Conservation (phyloP, 2,329 filamentous ascomycete species). For the Mariannaea sp. region DNA sequence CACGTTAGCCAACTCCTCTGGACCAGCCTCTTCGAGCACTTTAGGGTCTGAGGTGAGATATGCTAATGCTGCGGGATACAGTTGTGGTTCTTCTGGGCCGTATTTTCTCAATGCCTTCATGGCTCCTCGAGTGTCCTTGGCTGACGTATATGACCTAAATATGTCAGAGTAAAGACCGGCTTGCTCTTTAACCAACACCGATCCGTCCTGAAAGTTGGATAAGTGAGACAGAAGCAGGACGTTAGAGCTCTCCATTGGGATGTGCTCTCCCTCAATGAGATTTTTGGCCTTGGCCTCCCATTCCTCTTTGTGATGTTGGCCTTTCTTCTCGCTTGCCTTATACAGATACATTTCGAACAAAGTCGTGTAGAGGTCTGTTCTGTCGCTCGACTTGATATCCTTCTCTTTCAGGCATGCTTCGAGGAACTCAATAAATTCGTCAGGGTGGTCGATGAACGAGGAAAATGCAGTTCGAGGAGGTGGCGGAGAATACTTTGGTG, state of each 20-base stretch:
- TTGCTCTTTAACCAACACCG: slow-evolving; percentile 90
- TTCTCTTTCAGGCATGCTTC: slow-evolving; percentile 82
- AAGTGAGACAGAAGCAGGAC: slow-evolving; percentile 91
- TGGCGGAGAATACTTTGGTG: slow-evolving; percentile 73
- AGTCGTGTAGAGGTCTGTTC: slow-evolving; percentile 88
- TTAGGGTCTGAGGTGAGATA: slow-evolving; percentile 88
- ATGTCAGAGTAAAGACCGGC: slow-evolving; percentile 92
- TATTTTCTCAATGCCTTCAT: slow-evolving; percentile 92
- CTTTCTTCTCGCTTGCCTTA: slow-evolving; percentile 77
- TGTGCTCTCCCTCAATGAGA: slow-evolving; percentile 79
- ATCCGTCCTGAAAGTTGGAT: slow-evolving; percentile 87
- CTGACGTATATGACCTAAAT: slow-evolving; percentile 92
- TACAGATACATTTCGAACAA: slow-evolving; percentile 98
- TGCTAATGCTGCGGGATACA: slow-evolving; percentile 89
- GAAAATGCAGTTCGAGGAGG: slow-evolving; percentile 91
- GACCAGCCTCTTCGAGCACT: slow-evolving; percentile 82
- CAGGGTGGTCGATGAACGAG: slow-evolving; percentile 90
- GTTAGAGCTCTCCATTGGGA: slow-evolving; percentile 92
- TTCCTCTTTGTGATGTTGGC: slow-evolving; percentile 66
- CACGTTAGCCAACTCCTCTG: slow-evolving; percentile 78
- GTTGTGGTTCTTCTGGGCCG: slow-evolving; percentile 84
- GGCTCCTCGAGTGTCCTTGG: slow-evolving; percentile 87
- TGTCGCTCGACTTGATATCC: slow-evolving; percentile 73
- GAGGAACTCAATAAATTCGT: slow-evolving; percentile 90
- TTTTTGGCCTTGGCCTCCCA: slow-evolving; percentile 93